Base-by-base conservation (phyloP, 306 rosid species). In the Quercus ilex region DNA sequence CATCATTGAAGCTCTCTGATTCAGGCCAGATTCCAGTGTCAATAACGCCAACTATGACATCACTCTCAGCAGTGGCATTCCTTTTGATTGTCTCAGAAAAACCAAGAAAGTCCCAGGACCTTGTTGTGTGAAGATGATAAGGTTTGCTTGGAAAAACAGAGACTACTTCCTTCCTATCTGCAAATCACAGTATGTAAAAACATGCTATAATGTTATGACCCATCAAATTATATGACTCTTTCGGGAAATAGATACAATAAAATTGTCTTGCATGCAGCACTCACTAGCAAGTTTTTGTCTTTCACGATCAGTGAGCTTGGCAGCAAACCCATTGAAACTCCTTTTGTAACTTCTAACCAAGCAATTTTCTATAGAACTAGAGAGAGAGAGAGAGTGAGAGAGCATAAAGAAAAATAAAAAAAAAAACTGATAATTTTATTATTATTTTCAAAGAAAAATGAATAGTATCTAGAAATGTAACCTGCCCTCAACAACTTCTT, bases 11-110 rank as follows among this genome's bases (percentile, higher is more conserved):
- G 26, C 84, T 76, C 33, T 76, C 69, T 8, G 84, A 80, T 5
- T 84, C 80, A 0, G 82, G 87, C 84, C 84, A 80, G 3, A 84
- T 59, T 41, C 82, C 84, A 20, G 15, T 14, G 65, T 84, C 87
- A 14, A 84, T 5, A 4, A 80, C 35, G 13, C 87, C 87, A 5
- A 77, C 67, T 3, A 84, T 31, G 23, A 57, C 10, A 21, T 77
- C 79, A 67, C 56, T 79, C 5, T 83, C 83, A 21, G 19, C 26
- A 1, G 28, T 1, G 1, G 2, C 17, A 18, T 14, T 49, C 43
- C 69, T 5, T 49, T 62, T 31, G 13, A 11, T 17, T 20, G 78
- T 11, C 3, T 41, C 28, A 20, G 23, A 21, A 1, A 83, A 62
- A 1, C 86, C 83, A 62, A 83, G 17, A 51, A 78, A 83, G 46